phyloP scores from a whole-genome alignment of 2,329 filamentous ascomycete genomes.

The Colletotrichum tofieldiae region DNA sequence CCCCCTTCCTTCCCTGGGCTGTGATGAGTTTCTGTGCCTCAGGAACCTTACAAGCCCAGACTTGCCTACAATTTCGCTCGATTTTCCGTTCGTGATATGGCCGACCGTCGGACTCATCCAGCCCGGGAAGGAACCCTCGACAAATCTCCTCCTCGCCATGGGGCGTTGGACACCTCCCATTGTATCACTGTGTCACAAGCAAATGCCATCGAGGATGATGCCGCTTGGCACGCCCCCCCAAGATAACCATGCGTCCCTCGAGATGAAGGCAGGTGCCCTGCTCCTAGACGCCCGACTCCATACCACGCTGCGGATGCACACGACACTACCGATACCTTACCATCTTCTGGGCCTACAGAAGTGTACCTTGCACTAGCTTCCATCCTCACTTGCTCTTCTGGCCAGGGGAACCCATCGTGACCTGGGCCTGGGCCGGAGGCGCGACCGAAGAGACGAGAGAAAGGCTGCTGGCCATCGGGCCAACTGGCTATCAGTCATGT shows the following conservation, averaged over 20 bases:
- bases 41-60: background rate
- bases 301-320: background rate
- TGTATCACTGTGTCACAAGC: background rate
- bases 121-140: background rate
- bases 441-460: background rate
- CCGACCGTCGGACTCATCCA: background rate
- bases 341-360: background rate
- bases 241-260: background rate
- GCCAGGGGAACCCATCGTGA: background rate
- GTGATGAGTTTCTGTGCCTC: constrained; percentile 6
- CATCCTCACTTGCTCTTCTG: background rate
- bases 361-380: constrained; percentile 11
- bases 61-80: constrained; percentile 14
- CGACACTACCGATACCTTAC: background rate
- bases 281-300: background rate
- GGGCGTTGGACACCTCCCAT: background rate
- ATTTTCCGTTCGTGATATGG: constrained; percentile 17
- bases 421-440: background rate
- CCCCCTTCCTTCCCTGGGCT: background rate
- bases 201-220: background rate
- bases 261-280: background rate
- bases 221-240: background rate
- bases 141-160: background rate
- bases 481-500: background rate
- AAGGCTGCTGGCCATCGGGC: background rate